These are phyloP conservation scores for Kregervanrija fluxuum DNA, from an alignment of 805 yeast species.

Conservation along the genomic window DNA sequence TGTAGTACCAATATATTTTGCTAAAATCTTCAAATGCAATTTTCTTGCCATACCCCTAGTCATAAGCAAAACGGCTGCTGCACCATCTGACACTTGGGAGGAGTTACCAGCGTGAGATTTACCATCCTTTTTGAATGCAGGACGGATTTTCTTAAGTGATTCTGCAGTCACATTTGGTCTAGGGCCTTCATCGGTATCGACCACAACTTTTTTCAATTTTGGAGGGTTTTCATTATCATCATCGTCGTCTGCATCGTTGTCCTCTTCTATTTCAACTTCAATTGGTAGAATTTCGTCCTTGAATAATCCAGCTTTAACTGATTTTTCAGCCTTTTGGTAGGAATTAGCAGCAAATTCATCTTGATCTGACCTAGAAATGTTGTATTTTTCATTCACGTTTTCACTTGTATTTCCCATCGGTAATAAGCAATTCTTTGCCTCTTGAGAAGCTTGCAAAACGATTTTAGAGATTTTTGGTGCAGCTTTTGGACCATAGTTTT, in stretches of 20 bases:
- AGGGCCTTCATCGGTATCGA: slow-evolving; percentile 63
- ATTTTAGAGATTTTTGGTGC: slow-evolving; percentile 51
- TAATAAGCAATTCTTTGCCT: slow-evolving; percentile 69
- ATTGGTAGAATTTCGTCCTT: slow-evolving; percentile 86
- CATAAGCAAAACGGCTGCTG: slow-evolving; percentile 81
- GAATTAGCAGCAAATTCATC: slow-evolving; percentile 88
- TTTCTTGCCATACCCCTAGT: slow-evolving; percentile 79
- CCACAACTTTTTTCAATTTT: slow-evolving; percentile 23
- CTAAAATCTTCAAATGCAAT: slow-evolving; percentile 65
- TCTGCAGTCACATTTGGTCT: slow-evolving; percentile 78
- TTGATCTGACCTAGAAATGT: slow-evolving; percentile 62
- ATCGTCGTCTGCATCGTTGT: slow-evolving; percentile 50
- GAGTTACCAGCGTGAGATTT: slow-evolving; percentile 94
- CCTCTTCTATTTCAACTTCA: slow-evolving; percentile 48
- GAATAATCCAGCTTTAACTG: slow-evolving; percentile 67
- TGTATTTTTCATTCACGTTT: slow-evolving; percentile 68
- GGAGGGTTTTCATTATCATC: slow-evolving; percentile 8
- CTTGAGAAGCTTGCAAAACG: slow-evolving; percentile 33
- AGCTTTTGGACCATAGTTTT: slow-evolving; percentile 76
- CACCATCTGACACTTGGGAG: slow-evolving; percentile 94
- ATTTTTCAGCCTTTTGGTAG: slow-evolving; percentile 74
- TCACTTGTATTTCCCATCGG: slow-evolving; percentile 98
- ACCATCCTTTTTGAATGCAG: slow-evolving; percentile 83
- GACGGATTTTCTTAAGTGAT: slow-evolving; percentile 65
- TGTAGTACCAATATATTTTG: slow-evolving; percentile 71